Evolutionary conservation across 192 early-diverging fungal species (phyloP).

Genomic region (Backusella westeae): DNA sequence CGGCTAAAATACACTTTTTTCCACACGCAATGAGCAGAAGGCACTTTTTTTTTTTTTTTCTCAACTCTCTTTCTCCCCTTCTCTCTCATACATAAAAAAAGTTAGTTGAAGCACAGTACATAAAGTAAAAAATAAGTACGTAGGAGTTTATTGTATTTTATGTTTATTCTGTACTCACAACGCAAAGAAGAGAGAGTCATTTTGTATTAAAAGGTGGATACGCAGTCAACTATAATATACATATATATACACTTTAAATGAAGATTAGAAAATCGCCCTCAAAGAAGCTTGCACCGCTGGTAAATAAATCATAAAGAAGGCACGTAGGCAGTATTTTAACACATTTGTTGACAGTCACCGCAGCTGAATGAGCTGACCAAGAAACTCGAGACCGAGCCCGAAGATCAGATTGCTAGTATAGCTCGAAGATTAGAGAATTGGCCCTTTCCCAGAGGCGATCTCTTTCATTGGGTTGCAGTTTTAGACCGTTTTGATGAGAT

Average conservation of each 20-base stretch:
- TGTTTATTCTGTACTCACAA: not conserved
- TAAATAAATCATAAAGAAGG: slow-evolving; percentile 27
- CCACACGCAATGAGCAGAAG: not conserved
- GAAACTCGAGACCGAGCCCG: slow-evolving; percentile 46
- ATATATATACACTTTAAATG: slow-evolving; percentile 27
- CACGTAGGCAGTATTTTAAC: not conserved
- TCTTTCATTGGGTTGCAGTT: slow-evolving; percentile 94
- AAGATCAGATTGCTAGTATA: slow-evolving; percentile 54
- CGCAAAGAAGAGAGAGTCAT: not conserved
- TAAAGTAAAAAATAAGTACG: not conserved
- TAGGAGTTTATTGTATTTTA: not conserved
- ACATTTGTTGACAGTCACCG: slow-evolving; percentile 47
- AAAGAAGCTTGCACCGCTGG: slow-evolving; percentile 59
- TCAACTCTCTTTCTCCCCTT: not conserved
- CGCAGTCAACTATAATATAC: not conserved
- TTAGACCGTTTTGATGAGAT: slow-evolving; percentile 92
- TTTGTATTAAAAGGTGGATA: slow-evolving; percentile 4
- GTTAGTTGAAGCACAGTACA: not conserved
- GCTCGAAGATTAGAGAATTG: slow-evolving; percentile 58
- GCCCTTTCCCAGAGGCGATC: slow-evolving; percentile 84
- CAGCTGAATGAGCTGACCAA: slow-evolving; percentile 52
- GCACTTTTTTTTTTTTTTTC: not conserved
- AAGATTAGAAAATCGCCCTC: slow-evolving; percentile 65
- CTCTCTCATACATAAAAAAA: not conserved
- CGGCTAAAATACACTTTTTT: slow-evolving; percentile 6